Evolutionary conservation across 352 stramenopile genomes (phyloP), one percentile per base, ranked within the genome.

Genomic region (Phytopythium mirpurense): DNA sequence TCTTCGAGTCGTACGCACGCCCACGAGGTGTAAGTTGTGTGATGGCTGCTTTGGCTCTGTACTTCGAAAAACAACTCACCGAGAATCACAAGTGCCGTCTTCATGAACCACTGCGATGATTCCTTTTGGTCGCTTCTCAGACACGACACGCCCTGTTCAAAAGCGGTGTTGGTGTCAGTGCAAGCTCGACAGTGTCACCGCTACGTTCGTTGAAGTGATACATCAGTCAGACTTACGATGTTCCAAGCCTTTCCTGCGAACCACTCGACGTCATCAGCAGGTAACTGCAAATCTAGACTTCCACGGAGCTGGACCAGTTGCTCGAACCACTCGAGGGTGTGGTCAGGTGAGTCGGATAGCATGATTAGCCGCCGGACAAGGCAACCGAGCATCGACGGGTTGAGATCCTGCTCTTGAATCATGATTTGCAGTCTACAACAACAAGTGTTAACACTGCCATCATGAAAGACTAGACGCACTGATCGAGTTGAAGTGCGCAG

Each of bases 211-310:
- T 5, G 3, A 18, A 26, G n/a, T 9, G 21, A 53, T 46, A 10
- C 35, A 16, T 32, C 24, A 12, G 23, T 32, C 7, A 2, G 12
- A 71, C 65, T 37, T 72, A 92, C 82, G 37, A 83, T 73, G 31
- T 92, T 92, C 82, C 82, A 92, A 3, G 74, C 65, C 52, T 86
- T 89, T n/a, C 57, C 64, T 24, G 87, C 62, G 34, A 92, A 78
- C 79, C 82, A 92, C 54, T 92, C 82, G 26, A 74, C 41, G 32
- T 90, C 79, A 27, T 70, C 27, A 11, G 78, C 73, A 40, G 67
- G 51, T 19, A 88, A 54, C 11, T 49, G 47, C 18, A 86, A 47
- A 19, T 78, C 57, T n/a, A 88, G 56, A 26, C 65, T 88, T 11
- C 64, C 51, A 24, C 68, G 45, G 9, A 47, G 41, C 24, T 47